A percentile compares a stretch with the other conserved stretches of the same genome.
These are phyloP conservation scores for Irpex sp. DNA, from an alignment of 1,284 basidiomycete genomes.

Conservation along the genomic window DNA sequence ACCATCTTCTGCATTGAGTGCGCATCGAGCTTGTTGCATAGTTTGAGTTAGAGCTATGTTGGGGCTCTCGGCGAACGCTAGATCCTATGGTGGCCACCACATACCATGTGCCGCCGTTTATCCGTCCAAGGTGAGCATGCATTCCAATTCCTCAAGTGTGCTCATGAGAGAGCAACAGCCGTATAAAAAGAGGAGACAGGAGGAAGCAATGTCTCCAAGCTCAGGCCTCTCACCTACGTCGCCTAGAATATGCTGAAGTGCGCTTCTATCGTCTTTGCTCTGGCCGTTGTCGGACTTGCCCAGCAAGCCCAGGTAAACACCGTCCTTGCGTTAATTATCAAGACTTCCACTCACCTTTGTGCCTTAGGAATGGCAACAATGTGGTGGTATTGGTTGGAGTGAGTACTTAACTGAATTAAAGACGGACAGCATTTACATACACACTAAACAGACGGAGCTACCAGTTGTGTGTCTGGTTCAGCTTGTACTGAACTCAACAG, in stretches of 20 bases:
- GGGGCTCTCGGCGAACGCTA: background rate
- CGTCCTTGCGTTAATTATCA: background rate
- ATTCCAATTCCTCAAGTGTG: too few relatives aligned
- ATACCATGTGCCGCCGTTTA: background rate
- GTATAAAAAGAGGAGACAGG: background rate
- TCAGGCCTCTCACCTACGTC: background rate
- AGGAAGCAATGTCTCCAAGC: too few relatives aligned
- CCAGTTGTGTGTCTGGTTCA: constrained; percentile 25
- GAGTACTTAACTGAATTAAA: background rate
- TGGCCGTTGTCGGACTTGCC: constrained; percentile 16
- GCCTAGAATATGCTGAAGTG: constrained; percentile 19
- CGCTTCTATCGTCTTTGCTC: constrained; percentile 18
- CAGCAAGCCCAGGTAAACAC: constrained; percentile 13
- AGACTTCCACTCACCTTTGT: background rate
- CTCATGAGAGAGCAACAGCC: background rate
- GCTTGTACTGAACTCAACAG: constrained; percentile 25
- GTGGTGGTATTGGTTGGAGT: constrained; percentile 20
- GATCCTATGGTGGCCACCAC: background rate
- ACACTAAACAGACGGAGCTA: constrained; percentile 7
- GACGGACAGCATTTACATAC: background rate
- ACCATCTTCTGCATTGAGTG: background rate
- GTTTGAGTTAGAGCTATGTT: too few relatives aligned
- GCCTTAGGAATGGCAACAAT: constrained; percentile 18
- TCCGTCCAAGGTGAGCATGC: background rate
- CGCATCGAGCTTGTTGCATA: background rate